These are phyloP conservation scores for Geranium brycei DNA, from an alignment of 345 rosid genomes.

Conservation along the genomic window DNA sequence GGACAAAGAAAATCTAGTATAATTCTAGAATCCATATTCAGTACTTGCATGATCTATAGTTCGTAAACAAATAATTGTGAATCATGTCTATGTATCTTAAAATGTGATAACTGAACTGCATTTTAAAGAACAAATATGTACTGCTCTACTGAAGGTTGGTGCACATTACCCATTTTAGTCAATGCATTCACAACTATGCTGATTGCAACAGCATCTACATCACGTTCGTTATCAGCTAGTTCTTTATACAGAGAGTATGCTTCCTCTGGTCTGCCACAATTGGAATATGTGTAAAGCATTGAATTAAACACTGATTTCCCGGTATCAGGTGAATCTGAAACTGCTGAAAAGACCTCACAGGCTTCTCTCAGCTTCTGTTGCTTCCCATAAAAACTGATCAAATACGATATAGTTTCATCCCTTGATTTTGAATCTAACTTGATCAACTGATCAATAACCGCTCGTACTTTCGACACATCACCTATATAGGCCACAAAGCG, in stretches of 20 bases:
- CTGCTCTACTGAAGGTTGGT: background rate
- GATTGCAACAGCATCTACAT: conserved; percentile 42
- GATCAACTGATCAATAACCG: conserved; percentile 25
- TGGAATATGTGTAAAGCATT: conserved; percentile 55
- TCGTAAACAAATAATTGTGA: background rate
- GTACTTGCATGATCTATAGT: background rate
- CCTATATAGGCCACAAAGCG: conserved; percentile 25
- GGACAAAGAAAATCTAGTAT: too few species aligned
- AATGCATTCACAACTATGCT: conserved; percentile 62
- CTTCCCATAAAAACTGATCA: conserved; percentile 47
- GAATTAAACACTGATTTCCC: conserved; percentile 37
- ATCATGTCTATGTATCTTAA: background rate
- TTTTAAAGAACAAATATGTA: too few species aligned
- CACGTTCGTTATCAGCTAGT: conserved; percentile 25
- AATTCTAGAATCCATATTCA: background rate
- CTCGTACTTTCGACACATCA: conserved; percentile 34
- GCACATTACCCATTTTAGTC: conserved; percentile 42
- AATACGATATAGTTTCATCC: conserved; percentile 37
- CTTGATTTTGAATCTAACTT: conserved; percentile 33
- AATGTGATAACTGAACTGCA: too few species aligned
- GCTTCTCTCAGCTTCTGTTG: conserved; percentile 41
- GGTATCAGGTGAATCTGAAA: conserved; percentile 24
- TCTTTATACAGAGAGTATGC: conserved; percentile 48
- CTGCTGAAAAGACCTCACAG: conserved; percentile 33
- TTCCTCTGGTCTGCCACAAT: conserved; percentile 47